Evolutionary conservation across 1,284 basidiomycete genomes (phyloP).

Genomic region (Gastroboletus turbinatus): DNA sequence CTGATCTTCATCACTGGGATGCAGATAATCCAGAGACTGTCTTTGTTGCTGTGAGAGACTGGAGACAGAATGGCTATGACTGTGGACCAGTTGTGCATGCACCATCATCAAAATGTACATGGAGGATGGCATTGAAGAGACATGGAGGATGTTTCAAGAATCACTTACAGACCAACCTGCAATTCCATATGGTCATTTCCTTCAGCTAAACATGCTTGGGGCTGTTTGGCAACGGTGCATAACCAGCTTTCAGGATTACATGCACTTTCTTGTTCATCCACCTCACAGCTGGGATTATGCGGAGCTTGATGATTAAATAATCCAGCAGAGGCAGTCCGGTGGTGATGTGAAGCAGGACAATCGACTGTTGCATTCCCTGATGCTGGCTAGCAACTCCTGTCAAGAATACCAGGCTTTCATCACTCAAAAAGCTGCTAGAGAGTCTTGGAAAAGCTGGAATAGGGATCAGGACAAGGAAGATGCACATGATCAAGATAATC

Average conservation of each 20-base stretch:
- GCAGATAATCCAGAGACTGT: too few species aligned
- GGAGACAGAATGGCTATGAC: neutral
- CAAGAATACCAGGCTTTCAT: neutral
- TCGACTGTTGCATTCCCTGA: neutral
- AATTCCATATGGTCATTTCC: slow-evolving; percentile 8
- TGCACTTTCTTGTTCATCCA: neutral
- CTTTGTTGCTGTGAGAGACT: too few species aligned
- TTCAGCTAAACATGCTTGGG: slow-evolving; percentile 1
- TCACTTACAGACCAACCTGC: neutral
- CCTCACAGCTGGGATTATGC: neutral
- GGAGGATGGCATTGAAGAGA: neutral
- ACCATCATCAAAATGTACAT: slow-evolving; percentile 1
- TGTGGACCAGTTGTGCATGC: slow-evolving; percentile 4
- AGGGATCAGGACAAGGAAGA: too few species aligned
- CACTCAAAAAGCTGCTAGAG: too few species aligned
- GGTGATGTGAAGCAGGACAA: neutral
- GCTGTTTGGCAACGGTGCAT: neutral
- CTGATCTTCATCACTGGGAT: too few species aligned
- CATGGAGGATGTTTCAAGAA: neutral
- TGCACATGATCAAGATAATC: too few species aligned
- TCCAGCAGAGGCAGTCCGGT: slow-evolving; percentile 1
- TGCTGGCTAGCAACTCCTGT: neutral
- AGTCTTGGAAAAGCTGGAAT: too few species aligned
- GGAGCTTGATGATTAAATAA: neutral
- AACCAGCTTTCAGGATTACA: neutral